Percentiles rank a stretch among this genome's conserved stretches.
These are phyloP conservation scores for Naganishia cerealis DNA, from an alignment of 1,284 basidiomycete species.

Conservation along the genomic window DNA sequence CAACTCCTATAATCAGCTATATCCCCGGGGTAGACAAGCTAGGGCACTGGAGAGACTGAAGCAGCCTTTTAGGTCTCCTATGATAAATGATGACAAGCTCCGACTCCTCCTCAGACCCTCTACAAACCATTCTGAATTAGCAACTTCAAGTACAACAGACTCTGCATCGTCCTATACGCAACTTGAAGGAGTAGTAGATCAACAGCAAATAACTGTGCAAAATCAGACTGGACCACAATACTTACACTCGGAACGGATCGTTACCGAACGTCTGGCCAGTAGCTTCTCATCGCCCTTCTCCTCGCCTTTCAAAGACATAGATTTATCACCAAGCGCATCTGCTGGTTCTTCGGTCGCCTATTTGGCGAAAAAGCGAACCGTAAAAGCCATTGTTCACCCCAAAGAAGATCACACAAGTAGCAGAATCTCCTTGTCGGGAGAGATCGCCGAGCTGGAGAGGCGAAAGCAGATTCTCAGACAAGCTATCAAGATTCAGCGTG, in stretches of 20 bases:
- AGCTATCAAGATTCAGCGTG: constrained; percentile 40
- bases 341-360: background rate
- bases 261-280: constrained; percentile 22
- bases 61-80: constrained; percentile 28
- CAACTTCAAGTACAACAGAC: background rate
- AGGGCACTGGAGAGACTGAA: constrained; percentile 27
- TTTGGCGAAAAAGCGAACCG: background rate
- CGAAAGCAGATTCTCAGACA: constrained; percentile 39
- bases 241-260: constrained; percentile 9
- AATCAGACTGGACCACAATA: constrained; percentile 6
- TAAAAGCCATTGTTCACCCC: background rate
- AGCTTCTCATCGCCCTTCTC: constrained; percentile 17
- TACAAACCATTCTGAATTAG: background rate
- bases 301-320: constrained; percentile 9
- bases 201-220: background rate
- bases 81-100: constrained; percentile 1
- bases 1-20: background rate
- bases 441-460: constrained; percentile 39
- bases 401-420: background rate
- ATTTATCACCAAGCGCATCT: background rate
- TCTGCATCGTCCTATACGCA: background rate
- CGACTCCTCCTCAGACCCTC: background rate
- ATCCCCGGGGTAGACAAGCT: constrained; percentile 7
- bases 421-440: constrained; percentile 16
- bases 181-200: background rate